Base-by-base conservation (phyloP, 192 early-diverging fungal species). In the Helicostylum pulchrum region DNA sequence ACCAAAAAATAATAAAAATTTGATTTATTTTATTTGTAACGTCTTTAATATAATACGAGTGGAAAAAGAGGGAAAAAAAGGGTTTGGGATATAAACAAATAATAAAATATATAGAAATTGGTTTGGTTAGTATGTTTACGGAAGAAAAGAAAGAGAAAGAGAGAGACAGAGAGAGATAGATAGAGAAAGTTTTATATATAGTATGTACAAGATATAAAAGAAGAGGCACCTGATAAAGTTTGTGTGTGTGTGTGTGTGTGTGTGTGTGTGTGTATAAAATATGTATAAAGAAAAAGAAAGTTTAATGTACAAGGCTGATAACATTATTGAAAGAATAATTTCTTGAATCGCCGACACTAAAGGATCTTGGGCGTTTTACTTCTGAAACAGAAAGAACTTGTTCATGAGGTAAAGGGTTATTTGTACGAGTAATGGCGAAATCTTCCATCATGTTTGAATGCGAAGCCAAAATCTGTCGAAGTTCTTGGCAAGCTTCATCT, bases 261-360 rank as follows among this genome's bases (percentile, higher is more conserved):
- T 12, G 43, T 17, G 46, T 48, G 17, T 48, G 17, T 48, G 20
- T 31, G 30, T 54, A 54, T 54, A 23, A 54, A 32, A 54, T 54
- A 31, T 54, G 31, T 15, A 54, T 15, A 30, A 3, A 53, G 11
- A 20, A 53, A 26, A 32, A 26, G 31, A 31, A 14, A 17, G 45
- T 14, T 61, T 49, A 53, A 53, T 53, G 46, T 15, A 46, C 59
- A 19, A 61, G 19, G 9, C 31, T 46, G 21, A 46, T 45, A 44
- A 61, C 31, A 39, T 61, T 61, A 49, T 61, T 36, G 0, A 48
- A 12, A 5, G 46, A 26, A 26, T 11, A 59, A 32, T 61, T 49
- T 48, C 59, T 46, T 15, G 59, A 49, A 61, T 65, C 64, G 21
- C 53, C 64, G 14, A 65, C 64, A 47, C 64, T 65, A 52, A 53